Percentiles rank a stretch among this genome's conserved stretches.
Evolutionary conservation across 441 rosid species (phyloP).

Genomic region (Sinapis alba): DNA sequence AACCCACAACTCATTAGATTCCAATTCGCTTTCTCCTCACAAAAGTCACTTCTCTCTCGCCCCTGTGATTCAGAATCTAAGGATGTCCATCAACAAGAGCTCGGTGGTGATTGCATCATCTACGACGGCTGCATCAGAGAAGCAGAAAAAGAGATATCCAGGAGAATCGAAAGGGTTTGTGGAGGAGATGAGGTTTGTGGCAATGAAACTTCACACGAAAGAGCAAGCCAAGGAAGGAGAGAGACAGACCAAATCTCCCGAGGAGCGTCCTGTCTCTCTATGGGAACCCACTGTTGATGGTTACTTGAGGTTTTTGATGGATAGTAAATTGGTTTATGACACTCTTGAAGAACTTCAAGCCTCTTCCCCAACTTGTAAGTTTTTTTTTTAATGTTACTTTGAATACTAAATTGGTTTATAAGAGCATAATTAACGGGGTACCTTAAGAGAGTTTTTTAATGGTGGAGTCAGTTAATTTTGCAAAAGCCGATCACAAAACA

Average conservation of each 20-base stretch:
- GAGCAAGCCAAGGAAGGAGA: slow-evolving; percentile 93
- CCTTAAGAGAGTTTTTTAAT: no score
- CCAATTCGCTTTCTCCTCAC: slow-evolving; percentile 40
- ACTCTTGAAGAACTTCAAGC: slow-evolving; percentile 74
- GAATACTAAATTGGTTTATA: not conserved
- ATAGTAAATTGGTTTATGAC: slow-evolving; percentile 86
- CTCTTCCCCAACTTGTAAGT: slow-evolving; percentile 74
- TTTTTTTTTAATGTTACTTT: not conserved
- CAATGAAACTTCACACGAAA: slow-evolving; percentile 86
- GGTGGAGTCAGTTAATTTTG: no score
- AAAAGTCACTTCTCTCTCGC: slow-evolving; percentile 20
- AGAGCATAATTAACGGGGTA: no score
- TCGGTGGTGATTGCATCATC: slow-evolving; percentile 52
- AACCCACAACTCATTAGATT: slow-evolving; percentile 41
- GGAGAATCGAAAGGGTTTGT: slow-evolving; percentile 93
- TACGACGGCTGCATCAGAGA: slow-evolving; percentile 67
- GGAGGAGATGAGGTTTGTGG: slow-evolving; percentile 96
- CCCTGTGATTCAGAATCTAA: slow-evolving; percentile 23
- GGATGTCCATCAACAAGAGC: slow-evolving; percentile 45
- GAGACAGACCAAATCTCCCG: slow-evolving; percentile 70
- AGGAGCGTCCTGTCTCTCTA: slow-evolving; percentile 61
- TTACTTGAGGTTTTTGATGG: slow-evolving; percentile 80
- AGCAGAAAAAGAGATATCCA: slow-evolving; percentile 70
- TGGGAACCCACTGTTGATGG: slow-evolving; percentile 89
- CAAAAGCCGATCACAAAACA: no score